phyloP scores from a whole-genome alignment of 2,329 filamentous ascomycete species.

The Laburnicola sp. region DNA sequence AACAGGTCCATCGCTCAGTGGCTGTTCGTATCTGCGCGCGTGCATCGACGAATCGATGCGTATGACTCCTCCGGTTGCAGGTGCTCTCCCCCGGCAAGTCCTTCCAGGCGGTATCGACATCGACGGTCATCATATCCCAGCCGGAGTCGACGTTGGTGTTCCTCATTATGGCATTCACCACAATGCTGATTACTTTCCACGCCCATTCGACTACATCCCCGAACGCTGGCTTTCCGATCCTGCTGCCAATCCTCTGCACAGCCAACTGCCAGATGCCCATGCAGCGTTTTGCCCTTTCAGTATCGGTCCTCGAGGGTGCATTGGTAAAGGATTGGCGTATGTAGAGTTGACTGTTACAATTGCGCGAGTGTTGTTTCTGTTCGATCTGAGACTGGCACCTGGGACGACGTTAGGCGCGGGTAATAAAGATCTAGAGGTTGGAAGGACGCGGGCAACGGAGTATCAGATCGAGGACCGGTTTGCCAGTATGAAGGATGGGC shows the following conservation, averaged over 20 bases:
- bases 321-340: not conserved
- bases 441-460: constrained; percentile 51
- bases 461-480: constrained; percentile 74
- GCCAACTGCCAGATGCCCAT: not conserved
- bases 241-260: constrained; percentile 28
- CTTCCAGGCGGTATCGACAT: constrained; percentile 42
- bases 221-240: constrained; percentile 21
- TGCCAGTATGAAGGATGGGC: constrained; percentile 72
- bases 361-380: constrained; percentile 63
- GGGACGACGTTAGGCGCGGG: constrained; percentile 40
- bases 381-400: constrained; percentile 55
- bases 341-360: constrained; percentile 52
- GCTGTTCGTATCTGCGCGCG: constrained; percentile 35
- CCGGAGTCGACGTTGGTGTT: constrained; percentile 42
- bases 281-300: constrained; percentile 1
- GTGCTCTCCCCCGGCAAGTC: constrained; percentile 42
- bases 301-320: not conserved
- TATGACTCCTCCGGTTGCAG: constrained; percentile 46
- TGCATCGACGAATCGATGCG: constrained; percentile 49
- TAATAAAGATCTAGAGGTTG: constrained; percentile 34
- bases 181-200: not conserved
- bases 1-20: constrained; percentile 15
- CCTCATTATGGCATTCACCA: constrained; percentile 46
- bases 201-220: not conserved
- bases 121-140: constrained; percentile 41